Base-by-base conservation (phyloP, 345 rosid species). In the Xanthoceras sorbifolium region DNA sequence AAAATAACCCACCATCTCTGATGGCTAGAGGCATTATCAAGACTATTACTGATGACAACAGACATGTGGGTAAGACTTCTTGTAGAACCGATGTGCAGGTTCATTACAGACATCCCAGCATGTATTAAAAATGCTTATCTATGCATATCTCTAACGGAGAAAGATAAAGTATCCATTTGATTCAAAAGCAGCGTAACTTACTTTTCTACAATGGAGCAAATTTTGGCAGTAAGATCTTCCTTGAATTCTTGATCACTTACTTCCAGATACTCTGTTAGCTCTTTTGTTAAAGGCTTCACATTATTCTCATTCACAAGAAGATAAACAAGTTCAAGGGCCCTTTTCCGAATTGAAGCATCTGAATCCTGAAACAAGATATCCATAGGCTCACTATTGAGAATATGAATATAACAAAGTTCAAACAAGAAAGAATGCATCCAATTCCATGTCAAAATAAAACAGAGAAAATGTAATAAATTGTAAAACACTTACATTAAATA, bases 301-400 rank as follows among this genome's bases (percentile, higher is more conserved):
- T 97, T 97, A 80, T 76, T 94, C 78, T 91, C 98, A 82, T 94
- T 97, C 55, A 97, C 93, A 72, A 97, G 84, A 81, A 92, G 84
- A 81, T 87, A 89, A 77, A 94, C 90, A 71, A 97, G 95, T 80
- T 94, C 97, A 77, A 97, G 97, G 32, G 99, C 97, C 83, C 98
- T 87, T 91, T 97, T 97, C 77, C 94, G 90, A 80, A 97, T 92
- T 50, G 99, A 97, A 79, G 97, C 99, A 91, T 97, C 99, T 76
- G 90, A 87, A 82, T 94, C 99, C 99, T 97, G 92, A 63, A 85
- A 85, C 67, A 78, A 68, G 67, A 85, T 76, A 84, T 74, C 50
- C 87, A 67, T 68, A 69, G 72, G 64, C 40, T 46, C 31, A 29
- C 23, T 26, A 9, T 23, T 48, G 34, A 54, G 57, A 76, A 48